These are phyloP conservation scores for Chrysophaeum taylorii DNA, from an alignment of 352 stramenopile genomes.

Conservation along the genomic window DNA sequence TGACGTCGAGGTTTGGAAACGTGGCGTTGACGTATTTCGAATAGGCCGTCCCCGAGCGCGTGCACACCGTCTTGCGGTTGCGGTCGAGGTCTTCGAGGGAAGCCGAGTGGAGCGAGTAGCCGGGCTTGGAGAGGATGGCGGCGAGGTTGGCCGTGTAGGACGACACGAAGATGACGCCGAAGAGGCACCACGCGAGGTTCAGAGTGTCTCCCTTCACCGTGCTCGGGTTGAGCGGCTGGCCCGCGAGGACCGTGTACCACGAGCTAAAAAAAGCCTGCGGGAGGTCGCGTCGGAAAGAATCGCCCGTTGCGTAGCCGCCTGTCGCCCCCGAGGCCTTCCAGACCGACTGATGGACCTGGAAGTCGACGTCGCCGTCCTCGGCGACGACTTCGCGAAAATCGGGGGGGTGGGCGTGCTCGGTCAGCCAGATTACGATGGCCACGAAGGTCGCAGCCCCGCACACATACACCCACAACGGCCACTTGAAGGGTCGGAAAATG, in stretches of 20 bases:
- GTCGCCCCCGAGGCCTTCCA: background rate
- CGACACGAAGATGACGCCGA: background rate
- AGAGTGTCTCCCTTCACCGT: background rate
- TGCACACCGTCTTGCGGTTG: background rate
- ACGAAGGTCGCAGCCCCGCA: background rate
- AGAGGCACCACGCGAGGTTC: background rate
- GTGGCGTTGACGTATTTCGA: background rate
- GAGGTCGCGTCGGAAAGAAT: background rate
- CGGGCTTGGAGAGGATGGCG: background rate
- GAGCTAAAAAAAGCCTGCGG: background rate
- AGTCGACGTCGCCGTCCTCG: too few relatives aligned
- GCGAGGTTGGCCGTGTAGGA: background rate
- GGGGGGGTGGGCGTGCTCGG: too few relatives aligned
- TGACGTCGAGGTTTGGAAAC: background rate
- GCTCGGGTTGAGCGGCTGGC: background rate
- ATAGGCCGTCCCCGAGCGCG: background rate
- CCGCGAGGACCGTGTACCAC: background rate
- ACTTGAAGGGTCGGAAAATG: background rate
- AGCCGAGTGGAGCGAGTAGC: background rate
- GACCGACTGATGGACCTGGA: too few relatives aligned
- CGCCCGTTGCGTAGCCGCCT: background rate
- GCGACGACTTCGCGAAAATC: too few relatives aligned
- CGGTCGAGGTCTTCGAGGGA: background rate
- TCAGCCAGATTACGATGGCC: background rate
- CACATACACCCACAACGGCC: background rate